phyloP scores from a whole-genome alignment of 768 basidiomycete genomes.

The Hypholoma sublateritium region DNA sequence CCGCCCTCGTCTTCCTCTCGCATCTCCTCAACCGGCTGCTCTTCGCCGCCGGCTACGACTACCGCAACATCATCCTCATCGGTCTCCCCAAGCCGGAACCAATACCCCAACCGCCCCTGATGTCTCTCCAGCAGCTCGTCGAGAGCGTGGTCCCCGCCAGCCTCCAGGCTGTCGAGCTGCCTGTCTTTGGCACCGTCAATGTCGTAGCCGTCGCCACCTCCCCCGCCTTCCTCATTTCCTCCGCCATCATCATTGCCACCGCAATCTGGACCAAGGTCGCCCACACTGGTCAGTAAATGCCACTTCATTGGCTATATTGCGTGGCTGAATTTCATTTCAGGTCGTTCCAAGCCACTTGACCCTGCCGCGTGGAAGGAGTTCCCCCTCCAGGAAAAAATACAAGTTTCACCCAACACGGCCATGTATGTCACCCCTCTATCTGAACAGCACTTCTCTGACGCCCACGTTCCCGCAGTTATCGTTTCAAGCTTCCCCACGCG shows the following conservation, averaged over 20 bases:
- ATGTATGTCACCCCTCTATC: constrained; percentile 50
- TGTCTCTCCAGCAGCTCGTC: constrained; percentile 20
- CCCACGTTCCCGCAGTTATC: constrained; percentile 60
- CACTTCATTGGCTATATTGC: constrained; percentile 6
- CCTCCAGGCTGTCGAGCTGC: constrained; percentile 34
- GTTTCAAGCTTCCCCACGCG: constrained; percentile 76
- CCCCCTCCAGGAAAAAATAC: constrained; percentile 75
- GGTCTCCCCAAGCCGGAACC: constrained; percentile 42
- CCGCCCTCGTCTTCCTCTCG: constrained; percentile 44
- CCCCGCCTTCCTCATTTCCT: constrained; percentile 52
- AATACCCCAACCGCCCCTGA: constrained; percentile 2
- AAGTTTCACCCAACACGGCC: constrained; percentile 94
- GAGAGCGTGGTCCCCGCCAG: constrained; percentile 17
- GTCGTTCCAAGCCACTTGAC: constrained; percentile 65
- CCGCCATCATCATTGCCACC: constrained; percentile 47
- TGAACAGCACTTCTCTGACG: constrained; percentile 6
- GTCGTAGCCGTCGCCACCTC: constrained; percentile 36
- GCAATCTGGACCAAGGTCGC: constrained; percentile 55
- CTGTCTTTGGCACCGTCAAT: constrained; percentile 35
- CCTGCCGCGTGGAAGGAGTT: constrained; percentile 81
- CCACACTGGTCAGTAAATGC: constrained; percentile 36
- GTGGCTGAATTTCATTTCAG: constrained; percentile 34
- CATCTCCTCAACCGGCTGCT: constrained; percentile 44
- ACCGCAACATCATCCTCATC: constrained; percentile 60
- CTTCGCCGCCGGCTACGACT: constrained; percentile 53